These are phyloP conservation scores for Lindgomyces ingoldianus DNA, from an alignment of 495 filamentous ascomycete species.

Conservation along the genomic window DNA sequence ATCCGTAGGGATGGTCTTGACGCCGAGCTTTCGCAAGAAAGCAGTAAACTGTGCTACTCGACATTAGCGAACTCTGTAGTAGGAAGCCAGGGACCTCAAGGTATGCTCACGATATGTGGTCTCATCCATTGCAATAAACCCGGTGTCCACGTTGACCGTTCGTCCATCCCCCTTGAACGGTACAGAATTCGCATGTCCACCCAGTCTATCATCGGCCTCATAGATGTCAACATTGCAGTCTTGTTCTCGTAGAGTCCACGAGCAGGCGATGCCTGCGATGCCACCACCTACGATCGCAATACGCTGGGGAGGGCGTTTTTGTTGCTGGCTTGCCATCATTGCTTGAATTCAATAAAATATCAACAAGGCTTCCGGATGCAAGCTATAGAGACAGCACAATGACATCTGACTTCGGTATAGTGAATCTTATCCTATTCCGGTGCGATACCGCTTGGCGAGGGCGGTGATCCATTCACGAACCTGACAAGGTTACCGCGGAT, in stretches of 20 bases:
- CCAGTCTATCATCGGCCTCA: neutral
- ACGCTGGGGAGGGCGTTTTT: neutral
- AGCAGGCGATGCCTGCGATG: neutral
- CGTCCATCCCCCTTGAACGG: neutral
- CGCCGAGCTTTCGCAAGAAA: neutral
- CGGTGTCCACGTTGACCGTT: neutral
- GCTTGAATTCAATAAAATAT: no score
- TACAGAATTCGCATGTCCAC: neutral
- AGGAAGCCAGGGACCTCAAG: neutral
- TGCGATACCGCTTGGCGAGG: no score
- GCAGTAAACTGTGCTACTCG: neutral
- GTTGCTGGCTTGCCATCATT: neutral
- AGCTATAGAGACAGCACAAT: no score
- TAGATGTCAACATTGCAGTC: neutral
- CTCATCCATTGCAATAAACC: neutral
- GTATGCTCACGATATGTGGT: neutral
- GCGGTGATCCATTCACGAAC: no score
- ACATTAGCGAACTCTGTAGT: neutral
- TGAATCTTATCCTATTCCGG: no score
- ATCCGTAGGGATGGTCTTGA: neutral
- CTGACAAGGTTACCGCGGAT: no score
- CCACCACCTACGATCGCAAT: constrained; percentile 1
- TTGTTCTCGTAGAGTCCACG: neutral
- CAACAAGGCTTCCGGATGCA: no score
- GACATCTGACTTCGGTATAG: no score